These are phyloP conservation scores for Naematelia aurantialba DNA, from an alignment of 768 basidiomycete genomes.

Conservation along the genomic window DNA sequence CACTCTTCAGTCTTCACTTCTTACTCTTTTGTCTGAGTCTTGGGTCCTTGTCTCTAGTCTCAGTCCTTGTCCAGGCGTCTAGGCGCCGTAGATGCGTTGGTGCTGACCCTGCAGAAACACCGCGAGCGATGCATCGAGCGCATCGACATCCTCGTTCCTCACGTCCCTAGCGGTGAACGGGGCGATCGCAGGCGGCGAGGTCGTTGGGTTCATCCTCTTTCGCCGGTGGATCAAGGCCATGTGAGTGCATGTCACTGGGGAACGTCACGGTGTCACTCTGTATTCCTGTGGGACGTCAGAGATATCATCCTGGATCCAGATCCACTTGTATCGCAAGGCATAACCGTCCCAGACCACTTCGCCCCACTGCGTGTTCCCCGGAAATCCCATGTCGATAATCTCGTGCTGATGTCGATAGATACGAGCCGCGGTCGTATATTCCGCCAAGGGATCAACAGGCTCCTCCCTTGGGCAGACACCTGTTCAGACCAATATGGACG, in stretches of 20 bases:
- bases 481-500: constrained; percentile 31
- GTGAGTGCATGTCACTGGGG: constrained; percentile 56
- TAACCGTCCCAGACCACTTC: no score
- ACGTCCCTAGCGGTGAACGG: constrained; percentile 82
- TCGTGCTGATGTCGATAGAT: constrained; percentile 21
- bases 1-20: neutral
- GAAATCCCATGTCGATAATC: no score
- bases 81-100: neutral
- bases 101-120: constrained; percentile 16
- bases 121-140: constrained; percentile 38
- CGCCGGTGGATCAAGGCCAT: constrained; percentile 80
- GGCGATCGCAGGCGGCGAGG: constrained; percentile 57
- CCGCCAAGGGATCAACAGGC: constrained; percentile 56
- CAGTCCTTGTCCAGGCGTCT: neutral
- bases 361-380: no score
- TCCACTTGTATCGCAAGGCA: no score
- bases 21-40: neutral
- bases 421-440: constrained; percentile 73
- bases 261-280: neutral
- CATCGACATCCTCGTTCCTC: constrained; percentile 73
- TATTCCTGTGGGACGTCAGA: neutral
- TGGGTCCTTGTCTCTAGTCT: neutral
- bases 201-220: constrained; percentile 74
- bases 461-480: constrained; percentile 25
- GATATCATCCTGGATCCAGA: no score